phyloP scores from a whole-genome alignment of 345 rosid genomes.

The Salix koriyanagi region DNA sequence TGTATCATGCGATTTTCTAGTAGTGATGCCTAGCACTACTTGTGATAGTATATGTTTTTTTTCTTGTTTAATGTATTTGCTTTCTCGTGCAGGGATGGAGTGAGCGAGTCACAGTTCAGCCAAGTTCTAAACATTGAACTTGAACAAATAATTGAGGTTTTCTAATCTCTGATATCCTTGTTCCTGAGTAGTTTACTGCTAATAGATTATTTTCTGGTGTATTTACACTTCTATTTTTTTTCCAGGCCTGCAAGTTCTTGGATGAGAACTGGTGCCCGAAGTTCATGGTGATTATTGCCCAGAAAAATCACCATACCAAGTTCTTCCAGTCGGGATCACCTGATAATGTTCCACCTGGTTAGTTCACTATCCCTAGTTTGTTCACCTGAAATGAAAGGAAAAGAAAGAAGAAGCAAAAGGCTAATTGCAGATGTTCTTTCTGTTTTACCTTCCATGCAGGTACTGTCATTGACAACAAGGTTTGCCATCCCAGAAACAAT shows the following conservation, averaged over 20 bases:
- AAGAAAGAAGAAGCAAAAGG: no score
- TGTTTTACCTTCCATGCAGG: constrained; percentile 17
- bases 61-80: neutral
- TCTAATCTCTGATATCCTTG: no score
- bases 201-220: no score
- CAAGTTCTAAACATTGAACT: constrained; percentile 76
- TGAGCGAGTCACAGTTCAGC: constrained; percentile 82
- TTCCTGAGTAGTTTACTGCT: no score
- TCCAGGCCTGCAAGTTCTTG: constrained; percentile 31
- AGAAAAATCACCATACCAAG: constrained; percentile 38
- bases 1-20: no score
- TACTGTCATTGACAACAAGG: constrained; percentile 35
- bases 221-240: neutral
- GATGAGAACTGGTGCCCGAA: constrained; percentile 26
- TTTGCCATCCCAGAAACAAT: constrained; percentile 38
- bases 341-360: constrained; percentile 41
- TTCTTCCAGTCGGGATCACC: constrained; percentile 24
- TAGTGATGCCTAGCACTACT: no score
- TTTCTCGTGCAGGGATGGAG: constrained; percentile 61
- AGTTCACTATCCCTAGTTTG: neutral
- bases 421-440: neutral
- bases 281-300: constrained; percentile 31
- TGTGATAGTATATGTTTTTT: no score
- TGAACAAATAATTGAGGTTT: constrained; percentile 73
- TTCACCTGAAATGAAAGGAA: neutral